These are phyloP conservation scores for Scleroderma citrinum DNA, from an alignment of 768 basidiomycete genomes.

Conservation along the genomic window DNA sequence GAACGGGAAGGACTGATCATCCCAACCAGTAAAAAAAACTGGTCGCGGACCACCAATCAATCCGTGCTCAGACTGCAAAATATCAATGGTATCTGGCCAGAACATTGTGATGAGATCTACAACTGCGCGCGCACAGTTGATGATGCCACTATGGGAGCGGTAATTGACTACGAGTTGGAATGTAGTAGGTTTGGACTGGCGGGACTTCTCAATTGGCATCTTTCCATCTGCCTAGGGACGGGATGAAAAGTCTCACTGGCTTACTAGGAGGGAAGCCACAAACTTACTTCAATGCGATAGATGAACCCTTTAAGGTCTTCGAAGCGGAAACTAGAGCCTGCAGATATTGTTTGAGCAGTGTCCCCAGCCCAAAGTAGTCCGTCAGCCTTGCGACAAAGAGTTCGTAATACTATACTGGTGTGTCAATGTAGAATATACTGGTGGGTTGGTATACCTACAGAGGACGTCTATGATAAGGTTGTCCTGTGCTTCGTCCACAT, in stretches of 20 bases:
- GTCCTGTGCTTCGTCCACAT: constrained; percentile 73
- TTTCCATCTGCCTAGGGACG: not conserved
- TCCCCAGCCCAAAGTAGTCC: constrained; percentile 79
- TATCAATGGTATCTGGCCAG: constrained; percentile 63
- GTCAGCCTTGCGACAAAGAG: constrained; percentile 54
- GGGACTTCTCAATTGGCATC: constrained; percentile 1
- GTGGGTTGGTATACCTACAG: constrained; percentile 30
- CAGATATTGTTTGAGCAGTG: constrained; percentile 72
- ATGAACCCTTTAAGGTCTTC: constrained; percentile 65
- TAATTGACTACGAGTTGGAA: constrained; percentile 60
- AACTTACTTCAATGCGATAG: constrained; percentile 51
- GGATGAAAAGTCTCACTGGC: not conserved
- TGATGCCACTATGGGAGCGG: constrained; percentile 67
- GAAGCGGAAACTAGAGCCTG: constrained; percentile 68
- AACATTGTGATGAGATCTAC: constrained; percentile 55
- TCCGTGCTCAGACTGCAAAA: constrained; percentile 48
- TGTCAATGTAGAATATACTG: constrained; percentile 4
- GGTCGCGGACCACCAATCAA: constrained; percentile 50
- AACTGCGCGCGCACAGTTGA: constrained; percentile 60
- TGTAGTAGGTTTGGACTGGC: constrained; percentile 24
- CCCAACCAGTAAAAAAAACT: constrained; percentile 50
- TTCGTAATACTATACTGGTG: constrained; percentile 47
- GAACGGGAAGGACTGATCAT: constrained; percentile 35
- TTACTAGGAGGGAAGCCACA: constrained; percentile 13
- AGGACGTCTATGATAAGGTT: constrained; percentile 60